These are phyloP conservation scores for Tagetes patula DNA, from an alignment of 129 eudicot species.

Conservation along the genomic window DNA sequence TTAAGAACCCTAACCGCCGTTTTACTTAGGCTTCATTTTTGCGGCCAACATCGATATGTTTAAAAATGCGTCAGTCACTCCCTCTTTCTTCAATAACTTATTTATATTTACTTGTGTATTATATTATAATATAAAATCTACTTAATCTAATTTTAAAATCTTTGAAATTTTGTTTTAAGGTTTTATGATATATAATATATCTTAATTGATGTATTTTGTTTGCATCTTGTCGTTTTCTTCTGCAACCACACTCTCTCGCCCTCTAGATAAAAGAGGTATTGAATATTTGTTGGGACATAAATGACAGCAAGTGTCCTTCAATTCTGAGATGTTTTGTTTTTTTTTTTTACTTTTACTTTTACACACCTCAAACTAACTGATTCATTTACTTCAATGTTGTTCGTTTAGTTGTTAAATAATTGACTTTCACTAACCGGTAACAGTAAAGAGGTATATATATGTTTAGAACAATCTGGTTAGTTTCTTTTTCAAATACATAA, in stretches of 20 bases:
- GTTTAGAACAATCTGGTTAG: too few species aligned
- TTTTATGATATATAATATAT: not conserved
- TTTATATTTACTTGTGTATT: not conserved
- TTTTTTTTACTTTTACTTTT: conserved; percentile 26
- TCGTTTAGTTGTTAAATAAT: conserved; percentile 11
- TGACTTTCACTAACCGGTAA: too few species aligned
- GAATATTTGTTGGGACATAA: conserved; percentile 30
- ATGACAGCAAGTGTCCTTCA: conserved; percentile 38
- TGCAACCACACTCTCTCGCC: conserved; percentile 18
- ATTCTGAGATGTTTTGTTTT: conserved; percentile 21
- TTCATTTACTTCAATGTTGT: conserved; percentile 58
- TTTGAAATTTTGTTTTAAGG: conserved; percentile 19
- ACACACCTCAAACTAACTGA: conserved; percentile 31
- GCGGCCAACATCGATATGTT: conserved; percentile 39
- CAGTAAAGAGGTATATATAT: too few species aligned
- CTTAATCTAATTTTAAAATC: conserved; percentile 28
- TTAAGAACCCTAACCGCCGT: conserved; percentile 46
- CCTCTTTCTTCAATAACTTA: not conserved
- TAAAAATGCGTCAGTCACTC: conserved; percentile 32
- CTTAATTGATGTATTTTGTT: not conserved
- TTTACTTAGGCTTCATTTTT: conserved; percentile 33
- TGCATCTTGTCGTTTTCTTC: conserved; percentile 47
- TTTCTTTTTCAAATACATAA: too few species aligned
- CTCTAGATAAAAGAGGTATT: conserved; percentile 26
- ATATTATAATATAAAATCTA: too few species aligned